Percentiles rank a stretch among this genome's conserved stretches.
These are phyloP conservation scores for Acer saccharum DNA, from an alignment of 345 rosid genomes.

Conservation along the genomic window DNA sequence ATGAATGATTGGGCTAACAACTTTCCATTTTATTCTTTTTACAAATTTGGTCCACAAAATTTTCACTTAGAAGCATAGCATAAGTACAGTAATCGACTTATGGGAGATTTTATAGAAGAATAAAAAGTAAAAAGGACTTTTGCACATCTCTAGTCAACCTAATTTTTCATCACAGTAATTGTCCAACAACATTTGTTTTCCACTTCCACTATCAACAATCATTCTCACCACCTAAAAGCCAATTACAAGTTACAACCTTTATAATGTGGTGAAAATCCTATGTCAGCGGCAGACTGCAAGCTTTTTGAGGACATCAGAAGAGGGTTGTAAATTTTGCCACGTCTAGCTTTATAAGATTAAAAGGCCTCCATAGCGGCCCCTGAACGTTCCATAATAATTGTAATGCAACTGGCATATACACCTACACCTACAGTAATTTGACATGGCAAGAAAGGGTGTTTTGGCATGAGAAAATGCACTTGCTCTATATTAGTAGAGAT, in stretches of 20 bases:
- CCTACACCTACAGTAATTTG: neutral
- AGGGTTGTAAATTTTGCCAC: neutral
- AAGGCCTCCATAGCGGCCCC: neutral
- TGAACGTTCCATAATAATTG: neutral
- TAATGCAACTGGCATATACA: neutral
- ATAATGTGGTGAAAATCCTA: neutral
- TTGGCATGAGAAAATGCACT: neutral
- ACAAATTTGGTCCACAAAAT: slow-evolving; percentile 13
- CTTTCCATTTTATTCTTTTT: slow-evolving; percentile 6
- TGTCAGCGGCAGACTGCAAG: neutral
- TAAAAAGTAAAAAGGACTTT: slow-evolving; percentile 7
- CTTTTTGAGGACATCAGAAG: neutral
- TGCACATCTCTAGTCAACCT: neutral
- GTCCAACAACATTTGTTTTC: neutral
- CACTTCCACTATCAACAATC: neutral
- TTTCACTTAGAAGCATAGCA: slow-evolving; percentile 30
- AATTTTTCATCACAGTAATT: slow-evolving; percentile 2
- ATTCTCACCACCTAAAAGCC: neutral
- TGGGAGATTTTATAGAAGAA: slow-evolving; percentile 12
- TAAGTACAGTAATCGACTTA: slow-evolving; percentile 21
- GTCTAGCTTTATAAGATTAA: neutral
- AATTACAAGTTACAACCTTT: slow-evolving; percentile 1
- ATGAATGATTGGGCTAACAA: slow-evolving; percentile 26
- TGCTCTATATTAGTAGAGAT: neutral
- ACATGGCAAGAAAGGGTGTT: neutral